Evolutionary conservation across 768 basidiomycete species (phyloP), one percentile per base, ranked within the genome.

Genomic region (Agrocybe chaxingu): DNA sequence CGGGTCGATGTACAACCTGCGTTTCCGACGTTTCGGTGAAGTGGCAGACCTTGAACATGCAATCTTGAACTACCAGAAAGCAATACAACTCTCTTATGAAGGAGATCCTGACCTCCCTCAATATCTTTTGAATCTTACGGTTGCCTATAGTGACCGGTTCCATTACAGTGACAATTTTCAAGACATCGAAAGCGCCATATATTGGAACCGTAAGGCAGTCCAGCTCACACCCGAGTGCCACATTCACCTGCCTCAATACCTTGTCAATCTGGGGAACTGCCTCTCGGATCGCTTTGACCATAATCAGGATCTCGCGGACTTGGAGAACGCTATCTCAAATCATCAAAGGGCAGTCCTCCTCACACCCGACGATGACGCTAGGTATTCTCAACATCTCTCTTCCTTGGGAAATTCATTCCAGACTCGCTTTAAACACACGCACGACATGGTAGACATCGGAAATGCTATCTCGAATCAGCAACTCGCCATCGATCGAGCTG

Each of bases 41-140:
- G 5, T 49, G n/a, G 38, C 30, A 8, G 58, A 65, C 44, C 34
- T 61, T 32, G 47, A 53, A 8, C 34, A 58, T 42, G 46, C 52
- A 10, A 53, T 53, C 19, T 36, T 36, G n/a, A 12, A 12, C 8
- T 47, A 53, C 32, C 32, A 53, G 24, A 41, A 39, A 43, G 52
- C 47, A 6, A n/a, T n/a, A n/a, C n/a, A n/a, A n/a, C n/a, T 53
- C 10, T 33, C 40, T 33, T 31, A 47, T 3, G 42, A 29, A 2
- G 51, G 44, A n/a, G 47, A 56, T 47, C 32, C 16, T 31, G 36
- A 40, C 16, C 10, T 45, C 9, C 19, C 51, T 31, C 8, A 11
- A 11, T 38, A 33, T 13, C 42, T 52, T 18, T 34, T 16, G 38
- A 36, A 41, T 13, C 45, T 52, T 32, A 42, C 47, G 35, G 37